Base-by-base conservation (phyloP, 257 asterid species). In the Rehmannia glutinosa region DNA sequence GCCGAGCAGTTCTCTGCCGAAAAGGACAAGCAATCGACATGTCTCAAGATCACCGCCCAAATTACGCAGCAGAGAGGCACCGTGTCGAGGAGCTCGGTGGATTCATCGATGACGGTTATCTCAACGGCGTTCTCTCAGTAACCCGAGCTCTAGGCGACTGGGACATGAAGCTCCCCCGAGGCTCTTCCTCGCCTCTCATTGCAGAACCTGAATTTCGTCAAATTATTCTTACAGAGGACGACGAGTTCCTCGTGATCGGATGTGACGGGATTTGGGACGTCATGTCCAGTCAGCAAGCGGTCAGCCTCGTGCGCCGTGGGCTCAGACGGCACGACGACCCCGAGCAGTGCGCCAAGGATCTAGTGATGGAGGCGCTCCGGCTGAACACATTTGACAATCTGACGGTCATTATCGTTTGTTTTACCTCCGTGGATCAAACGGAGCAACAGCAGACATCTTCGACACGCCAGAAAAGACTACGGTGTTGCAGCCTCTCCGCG, bases 221-320 rank as follows among this genome's bases (percentile, higher is more conserved):
- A 45, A 76, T 81, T 7, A 53, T 67, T 60, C 75, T 87, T 60
- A 81, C 86, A 0, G 97, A 86, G 71, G 96, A 90, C 0, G 96
- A 90, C 8, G 96, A 90, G 62, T 90, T 90, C 79, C 90, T 90
- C 60, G 77, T 90, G 53, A 85, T 90, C n/a, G 97, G 92, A 27
- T 90, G 97, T 36, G 95, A 90, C 25, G 97, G 97, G 8, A 73
- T 90, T 6, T 90, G 97, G 97, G 97, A 90, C 38, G 92, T 90
- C 5, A 69, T 87, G 84, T 77, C 94, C 0, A 90, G 96, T 70
- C 96, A 87, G 77, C 88, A 86, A 68, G 94, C 96, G 6, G 96
- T 87, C 25, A 82, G 83, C 58, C 86, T 87, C 0, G 97, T 87
- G 32, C 86, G 90, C 0, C 82, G 88, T 4, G 92, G 94, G 27